Evolutionary conservation across 306 rosid genomes (phyloP).

Genomic region (Begonia peltatifolia): DNA sequence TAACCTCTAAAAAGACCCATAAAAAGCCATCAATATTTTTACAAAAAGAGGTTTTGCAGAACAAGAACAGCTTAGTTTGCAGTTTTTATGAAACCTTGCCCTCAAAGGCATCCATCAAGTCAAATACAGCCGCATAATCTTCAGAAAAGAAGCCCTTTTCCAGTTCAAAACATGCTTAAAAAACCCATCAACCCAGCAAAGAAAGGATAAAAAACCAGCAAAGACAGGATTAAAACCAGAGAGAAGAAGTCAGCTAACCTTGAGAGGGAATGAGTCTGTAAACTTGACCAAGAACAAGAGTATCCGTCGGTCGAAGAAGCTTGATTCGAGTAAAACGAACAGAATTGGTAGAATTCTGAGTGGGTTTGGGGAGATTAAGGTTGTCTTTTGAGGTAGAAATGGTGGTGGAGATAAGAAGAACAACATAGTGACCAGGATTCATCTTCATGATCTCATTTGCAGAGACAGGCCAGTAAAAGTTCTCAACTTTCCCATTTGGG

Average conservation of each 20-base stretch:
- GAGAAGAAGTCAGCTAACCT: conserved; percentile 35
- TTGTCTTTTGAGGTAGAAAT: conserved; percentile 37
- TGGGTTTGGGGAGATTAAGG: conserved; percentile 2
- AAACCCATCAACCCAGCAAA: too few relatives aligned
- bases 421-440: conserved; percentile 91
- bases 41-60: neutral
- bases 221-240: neutral
- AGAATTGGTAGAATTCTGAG: conserved; percentile 7
- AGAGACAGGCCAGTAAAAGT: conserved; percentile 54
- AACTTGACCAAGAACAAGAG: conserved; percentile 86
- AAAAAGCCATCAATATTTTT: neutral
- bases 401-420: conserved; percentile 85
- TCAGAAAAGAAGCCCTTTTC: too few relatives aligned
- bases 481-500: conserved; percentile 82
- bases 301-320: conserved; percentile 84
- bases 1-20: conserved; percentile 8
- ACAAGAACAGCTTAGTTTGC: neutral
- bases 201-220: too few relatives aligned
- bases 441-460: conserved; percentile 79
- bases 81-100: too few relatives aligned
- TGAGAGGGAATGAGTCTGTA: conserved; percentile 77
- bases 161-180: too few relatives aligned
- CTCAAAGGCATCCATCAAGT: too few relatives aligned
- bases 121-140: too few relatives aligned
- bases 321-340: conserved; percentile 87